Evolutionary conservation across 345 rosid genomes (phyloP).

Genomic region (Dovyalis caffra): DNA sequence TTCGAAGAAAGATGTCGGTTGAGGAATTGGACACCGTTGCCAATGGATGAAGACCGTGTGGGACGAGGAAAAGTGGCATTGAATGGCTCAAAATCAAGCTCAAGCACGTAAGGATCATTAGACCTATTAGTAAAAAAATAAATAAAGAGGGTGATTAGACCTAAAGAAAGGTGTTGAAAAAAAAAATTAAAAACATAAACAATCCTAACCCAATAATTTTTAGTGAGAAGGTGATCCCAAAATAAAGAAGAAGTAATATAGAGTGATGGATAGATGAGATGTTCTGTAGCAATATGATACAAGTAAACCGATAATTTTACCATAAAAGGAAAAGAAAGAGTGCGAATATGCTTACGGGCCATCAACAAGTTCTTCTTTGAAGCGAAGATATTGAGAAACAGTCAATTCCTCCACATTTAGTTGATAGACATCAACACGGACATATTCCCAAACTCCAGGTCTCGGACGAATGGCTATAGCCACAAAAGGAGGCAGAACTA

Average conservation of each 20-base stretch:
- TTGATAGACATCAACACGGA: constrained; percentile 81
- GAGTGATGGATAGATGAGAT: no score
- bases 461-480: constrained; percentile 93
- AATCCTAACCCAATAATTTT: background rate
- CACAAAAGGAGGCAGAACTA: constrained; percentile 88
- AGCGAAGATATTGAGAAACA: constrained; percentile 79
- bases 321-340: background rate
- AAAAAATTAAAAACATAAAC: background rate
- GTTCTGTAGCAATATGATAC: background rate
- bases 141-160: background rate
- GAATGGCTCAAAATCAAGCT: constrained; percentile 97
- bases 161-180: constrained; percentile 21
- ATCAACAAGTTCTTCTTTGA: constrained; percentile 90
- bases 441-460: constrained; percentile 98
- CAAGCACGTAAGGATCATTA: constrained; percentile 57
- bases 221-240: no score
- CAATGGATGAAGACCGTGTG: constrained; percentile 85
- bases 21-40: constrained; percentile 98
- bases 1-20: constrained; percentile 93
- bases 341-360: constrained; percentile 47
- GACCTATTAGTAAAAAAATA: background rate
- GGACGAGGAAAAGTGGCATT: constrained; percentile 88
- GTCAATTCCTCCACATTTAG: constrained; percentile 80
- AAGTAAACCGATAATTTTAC: background rate
- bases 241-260: no score